phyloP scores from a whole-genome alignment of 768 basidiomycete species.

The Psilocybe cyanescens region DNA sequence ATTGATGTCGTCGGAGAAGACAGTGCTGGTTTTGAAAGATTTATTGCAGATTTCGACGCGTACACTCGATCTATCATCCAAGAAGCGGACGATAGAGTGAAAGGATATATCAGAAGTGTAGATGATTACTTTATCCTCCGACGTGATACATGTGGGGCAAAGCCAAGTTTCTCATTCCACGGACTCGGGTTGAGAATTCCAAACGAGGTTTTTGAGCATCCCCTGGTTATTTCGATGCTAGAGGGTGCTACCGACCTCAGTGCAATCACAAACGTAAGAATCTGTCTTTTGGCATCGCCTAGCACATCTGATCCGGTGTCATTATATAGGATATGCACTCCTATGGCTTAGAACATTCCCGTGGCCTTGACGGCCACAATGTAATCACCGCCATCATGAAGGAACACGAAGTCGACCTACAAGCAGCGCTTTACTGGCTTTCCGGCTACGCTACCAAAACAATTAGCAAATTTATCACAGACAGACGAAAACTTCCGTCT shows the following conservation, averaged over 20 bases:
- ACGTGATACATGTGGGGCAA: slow-evolving; percentile 43
- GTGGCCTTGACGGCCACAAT: slow-evolving; percentile 42
- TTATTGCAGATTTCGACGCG: slow-evolving; percentile 25
- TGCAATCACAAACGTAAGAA: slow-evolving; percentile 37
- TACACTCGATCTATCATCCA: slow-evolving; percentile 38
- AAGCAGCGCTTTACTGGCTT: slow-evolving; percentile 42
- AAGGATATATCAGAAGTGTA: slow-evolving; percentile 29
- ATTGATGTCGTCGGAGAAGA: slow-evolving; percentile 13
- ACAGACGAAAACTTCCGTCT: slow-evolving; percentile 38
- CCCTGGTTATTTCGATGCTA: slow-evolving; percentile 34
- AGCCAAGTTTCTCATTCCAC: slow-evolving; percentile 42
- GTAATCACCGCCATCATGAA: slow-evolving; percentile 59
- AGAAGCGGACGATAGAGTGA: slow-evolving; percentile 43
- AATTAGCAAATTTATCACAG: slow-evolving; percentile 41
- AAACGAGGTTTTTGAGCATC: slow-evolving; percentile 44
- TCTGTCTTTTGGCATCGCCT: background rate
- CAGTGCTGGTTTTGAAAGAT: slow-evolving; percentile 12
- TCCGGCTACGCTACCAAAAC: slow-evolving; percentile 40
- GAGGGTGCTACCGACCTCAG: slow-evolving; percentile 37
- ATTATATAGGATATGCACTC: slow-evolving; percentile 29
- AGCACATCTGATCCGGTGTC: too few relatives aligned
- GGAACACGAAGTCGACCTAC: slow-evolving; percentile 39
- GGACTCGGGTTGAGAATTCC: slow-evolving; percentile 43
- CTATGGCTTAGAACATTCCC: slow-evolving; percentile 33
- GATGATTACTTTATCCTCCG: slow-evolving; percentile 45